These are phyloP conservation scores for Tolypocladium pustulatum DNA, from an alignment of 2,329 filamentous ascomycete genomes.

Conservation along the genomic window DNA sequence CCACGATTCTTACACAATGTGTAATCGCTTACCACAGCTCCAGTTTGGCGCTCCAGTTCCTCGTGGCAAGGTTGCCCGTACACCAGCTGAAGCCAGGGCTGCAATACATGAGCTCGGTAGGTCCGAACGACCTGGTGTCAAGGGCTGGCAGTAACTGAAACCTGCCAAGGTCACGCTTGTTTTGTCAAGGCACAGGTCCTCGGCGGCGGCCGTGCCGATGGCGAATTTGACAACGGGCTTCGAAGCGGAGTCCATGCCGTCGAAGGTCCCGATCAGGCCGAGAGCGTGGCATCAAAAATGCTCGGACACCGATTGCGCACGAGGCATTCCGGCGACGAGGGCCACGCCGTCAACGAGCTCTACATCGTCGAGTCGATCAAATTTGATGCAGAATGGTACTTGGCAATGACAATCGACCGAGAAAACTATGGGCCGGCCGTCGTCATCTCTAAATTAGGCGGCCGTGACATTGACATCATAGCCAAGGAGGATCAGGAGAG, in stretches of 20 bases:
- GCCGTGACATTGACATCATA: constrained; percentile 10
- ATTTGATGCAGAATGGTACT: constrained; percentile 24
- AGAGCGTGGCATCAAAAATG: constrained; percentile 10
- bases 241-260: constrained; percentile 4
- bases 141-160: background rate
- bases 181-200: constrained; percentile 17
- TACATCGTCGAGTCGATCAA: constrained; percentile 23
- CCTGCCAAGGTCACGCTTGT: constrained; percentile 4
- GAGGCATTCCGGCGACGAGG: background rate
- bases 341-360: constrained; percentile 16
- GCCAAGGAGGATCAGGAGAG: background rate
- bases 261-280: constrained; percentile 7
- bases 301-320: constrained; percentile 4
- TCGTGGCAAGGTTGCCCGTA: constrained; percentile 10
- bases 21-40: background rate
- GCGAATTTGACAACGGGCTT: constrained; percentile 6
- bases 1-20: background rate
- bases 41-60: constrained; percentile 17
- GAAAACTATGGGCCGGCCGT: constrained; percentile 26
- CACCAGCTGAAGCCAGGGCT: constrained; percentile 9
- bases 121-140: background rate
- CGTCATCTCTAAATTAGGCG: constrained; percentile 19
- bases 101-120: constrained; percentile 14
- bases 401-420: constrained; percentile 32
- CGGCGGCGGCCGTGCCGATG: constrained; percentile 4